Evolutionary conservation across 1,139 yeast genomes (phyloP), one percentile per base, ranked within the genome.

Genomic region (Candida anutae): DNA sequence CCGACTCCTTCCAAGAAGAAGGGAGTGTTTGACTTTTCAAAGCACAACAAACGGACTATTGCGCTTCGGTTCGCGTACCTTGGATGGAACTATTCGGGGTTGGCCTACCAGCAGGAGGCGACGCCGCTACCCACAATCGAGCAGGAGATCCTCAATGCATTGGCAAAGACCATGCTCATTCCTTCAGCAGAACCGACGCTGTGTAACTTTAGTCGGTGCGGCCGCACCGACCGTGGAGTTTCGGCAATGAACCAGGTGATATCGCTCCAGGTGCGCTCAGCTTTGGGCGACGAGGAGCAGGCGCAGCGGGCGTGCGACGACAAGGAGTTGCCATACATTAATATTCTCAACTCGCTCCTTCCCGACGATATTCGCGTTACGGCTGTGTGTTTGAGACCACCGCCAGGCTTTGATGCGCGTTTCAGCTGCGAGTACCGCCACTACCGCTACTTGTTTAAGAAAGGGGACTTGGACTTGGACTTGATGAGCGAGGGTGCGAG

Each of bases 171-270:
- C 21, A 75, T 69, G 40, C 55, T 93, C 35, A 74, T 93, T 22
- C 70, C 77, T 8, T 62, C 74, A 1, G 53, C 69, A 17, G 70
- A 65, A 10, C 87, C 87, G 1, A 74, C 69, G 2, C 73, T 69
- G 29, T 74, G 81, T 31, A 60, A 69, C 11, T 88, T 88, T 51
- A 81, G 94, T 40, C 62, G 98, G 36, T 93, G 98, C 56, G 99
- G 99, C 0, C 65, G 99, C 44, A 90, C 99, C 0, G 99, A 90
- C 46, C 79, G 77, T 42, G 98, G 98, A 10, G 99, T 90, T 5
- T 83, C 95, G 57, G 98, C 99, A 1, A 74, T 90, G 79, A 83
- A 85, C 43, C 99, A 90, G 53, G 98, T 90, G 5, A 79, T 90
- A 9, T 77, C 95, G 0, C 59, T 90, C 23, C 58, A 65, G 14